These are phyloP conservation scores for Angophora floribunda DNA, from an alignment of 345 rosid species.

Conservation along the genomic window DNA sequence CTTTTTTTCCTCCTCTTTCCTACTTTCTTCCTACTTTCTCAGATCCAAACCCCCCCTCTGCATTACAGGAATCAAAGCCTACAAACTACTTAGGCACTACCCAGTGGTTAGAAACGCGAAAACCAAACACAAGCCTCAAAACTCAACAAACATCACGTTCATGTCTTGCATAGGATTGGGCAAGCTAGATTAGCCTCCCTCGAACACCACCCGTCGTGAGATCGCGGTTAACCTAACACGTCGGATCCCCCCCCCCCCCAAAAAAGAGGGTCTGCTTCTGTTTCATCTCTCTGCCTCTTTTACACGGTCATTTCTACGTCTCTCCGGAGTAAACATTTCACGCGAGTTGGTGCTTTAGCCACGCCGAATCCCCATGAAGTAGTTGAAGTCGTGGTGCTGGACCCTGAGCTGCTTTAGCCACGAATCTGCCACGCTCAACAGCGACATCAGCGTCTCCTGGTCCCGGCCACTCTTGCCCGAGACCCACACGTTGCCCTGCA, in stretches of 20 bases:
- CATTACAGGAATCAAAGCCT: background rate
- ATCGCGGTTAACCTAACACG: background rate
- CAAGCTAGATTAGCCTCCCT: background rate
- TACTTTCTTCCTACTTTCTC: background rate
- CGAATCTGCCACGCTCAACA: conserved; percentile 39
- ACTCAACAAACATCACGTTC: background rate
- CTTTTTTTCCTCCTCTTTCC: background rate
- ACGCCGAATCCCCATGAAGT: conserved; percentile 24
- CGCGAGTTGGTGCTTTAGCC: background rate
- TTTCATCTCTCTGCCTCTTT: background rate
- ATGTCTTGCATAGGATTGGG: background rate
- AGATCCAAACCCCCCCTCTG: background rate
- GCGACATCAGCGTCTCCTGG: conserved; percentile 36
- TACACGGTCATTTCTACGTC: background rate
- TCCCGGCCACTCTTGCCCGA: conserved; percentile 29
- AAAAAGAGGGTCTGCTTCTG: background rate
- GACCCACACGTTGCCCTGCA: conserved; percentile 45
- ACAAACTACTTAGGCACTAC: background rate
- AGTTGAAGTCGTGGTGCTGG: conserved; percentile 46
- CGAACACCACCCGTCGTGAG: background rate
- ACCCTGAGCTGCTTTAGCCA: conserved; percentile 50
- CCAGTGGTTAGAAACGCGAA: background rate
- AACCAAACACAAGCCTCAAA: background rate
- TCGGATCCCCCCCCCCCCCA: background rate
- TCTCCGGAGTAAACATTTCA: background rate